Conservation (phyloP, 208 protist genomes). For the Ichthyophonus hoferi region DNA sequence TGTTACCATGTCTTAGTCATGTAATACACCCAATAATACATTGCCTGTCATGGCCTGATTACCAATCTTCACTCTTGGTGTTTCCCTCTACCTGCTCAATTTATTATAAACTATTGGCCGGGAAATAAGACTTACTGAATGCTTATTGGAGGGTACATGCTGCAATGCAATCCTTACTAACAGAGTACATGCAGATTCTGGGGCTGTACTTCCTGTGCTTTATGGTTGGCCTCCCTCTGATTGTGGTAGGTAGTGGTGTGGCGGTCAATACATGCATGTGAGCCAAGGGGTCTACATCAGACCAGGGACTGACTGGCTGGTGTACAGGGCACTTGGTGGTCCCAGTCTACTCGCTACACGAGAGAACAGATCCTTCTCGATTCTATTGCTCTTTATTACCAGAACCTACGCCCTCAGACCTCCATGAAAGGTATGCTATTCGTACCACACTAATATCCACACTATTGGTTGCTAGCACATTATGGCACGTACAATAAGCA, state of each 20-base stretch:
- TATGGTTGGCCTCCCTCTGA: not conserved
- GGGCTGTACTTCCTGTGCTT: not conserved
- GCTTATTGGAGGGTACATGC: too few species aligned
- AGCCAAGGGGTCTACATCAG: not conserved
- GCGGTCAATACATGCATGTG: not conserved
- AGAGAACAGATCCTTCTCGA: not conserved
- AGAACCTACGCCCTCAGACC: not conserved
- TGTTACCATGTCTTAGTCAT: not conserved
- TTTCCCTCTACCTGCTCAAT: not conserved
- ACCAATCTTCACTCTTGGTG: not conserved
- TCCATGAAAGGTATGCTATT: too few species aligned
- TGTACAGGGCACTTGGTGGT: conserved; percentile 20
- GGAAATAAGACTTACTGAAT: too few species aligned
- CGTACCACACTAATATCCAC: too few species aligned
- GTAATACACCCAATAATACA: not conserved
- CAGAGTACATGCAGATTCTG: not conserved
- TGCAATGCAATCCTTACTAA: too few species aligned
- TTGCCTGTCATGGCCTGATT: not conserved
- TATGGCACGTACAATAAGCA: too few species aligned
- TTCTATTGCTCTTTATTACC: conserved; percentile 19
- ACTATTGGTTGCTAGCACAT: too few species aligned
- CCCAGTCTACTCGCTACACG: conserved; percentile 3
- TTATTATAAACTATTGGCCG: too few species aligned
- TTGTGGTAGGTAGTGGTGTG: not conserved
- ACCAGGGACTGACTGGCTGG: not conserved